Conservation (phyloP, 2,329 filamentous ascomycete species). For the Lomentospora prolificans region DNA sequence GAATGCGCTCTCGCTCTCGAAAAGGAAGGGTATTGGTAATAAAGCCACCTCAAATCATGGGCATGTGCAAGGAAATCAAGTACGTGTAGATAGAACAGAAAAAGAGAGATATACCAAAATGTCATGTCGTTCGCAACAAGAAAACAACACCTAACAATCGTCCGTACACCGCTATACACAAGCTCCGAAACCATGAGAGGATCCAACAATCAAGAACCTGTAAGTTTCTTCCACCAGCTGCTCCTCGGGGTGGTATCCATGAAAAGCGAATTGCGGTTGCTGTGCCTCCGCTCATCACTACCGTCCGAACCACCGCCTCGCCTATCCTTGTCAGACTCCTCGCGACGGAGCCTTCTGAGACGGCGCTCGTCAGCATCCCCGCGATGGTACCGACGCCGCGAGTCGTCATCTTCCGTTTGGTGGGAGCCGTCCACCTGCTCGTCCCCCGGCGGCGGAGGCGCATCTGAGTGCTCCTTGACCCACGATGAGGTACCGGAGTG, state of each 20-base stretch:
- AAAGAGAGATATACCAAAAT: background rate
- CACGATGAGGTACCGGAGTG: slow-evolving; percentile 56
- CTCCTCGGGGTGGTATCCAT: slow-evolving; percentile 39
- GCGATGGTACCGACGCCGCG: slow-evolving; percentile 35
- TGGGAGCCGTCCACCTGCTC: slow-evolving; percentile 24
- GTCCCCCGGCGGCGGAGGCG: slow-evolving; percentile 37
- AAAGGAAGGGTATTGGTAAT: background rate
- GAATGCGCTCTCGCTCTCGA: too few species aligned
- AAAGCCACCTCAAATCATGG: background rate
- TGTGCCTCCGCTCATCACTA: slow-evolving; percentile 33
- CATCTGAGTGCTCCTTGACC: slow-evolving; percentile 56
- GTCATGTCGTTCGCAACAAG: too few species aligned
- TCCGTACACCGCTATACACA: background rate
- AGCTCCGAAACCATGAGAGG: slow-evolving; percentile 1
- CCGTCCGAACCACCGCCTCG: slow-evolving; percentile 29
- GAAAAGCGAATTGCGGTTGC: slow-evolving; percentile 29
- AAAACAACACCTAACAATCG: background rate
- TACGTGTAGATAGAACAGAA: background rate
- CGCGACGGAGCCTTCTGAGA: slow-evolving; percentile 32
- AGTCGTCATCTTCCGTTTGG: slow-evolving; percentile 35
- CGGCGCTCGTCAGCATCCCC: slow-evolving; percentile 33
- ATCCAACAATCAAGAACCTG: slow-evolving; percentile 18
- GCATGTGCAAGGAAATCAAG: background rate
- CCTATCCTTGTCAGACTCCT: slow-evolving; percentile 25
- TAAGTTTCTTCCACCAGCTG: slow-evolving; percentile 52